Evolutionary conservation across 352 stramenopile species (phyloP).

Genomic region (Phytophthora citrophthora): DNA sequence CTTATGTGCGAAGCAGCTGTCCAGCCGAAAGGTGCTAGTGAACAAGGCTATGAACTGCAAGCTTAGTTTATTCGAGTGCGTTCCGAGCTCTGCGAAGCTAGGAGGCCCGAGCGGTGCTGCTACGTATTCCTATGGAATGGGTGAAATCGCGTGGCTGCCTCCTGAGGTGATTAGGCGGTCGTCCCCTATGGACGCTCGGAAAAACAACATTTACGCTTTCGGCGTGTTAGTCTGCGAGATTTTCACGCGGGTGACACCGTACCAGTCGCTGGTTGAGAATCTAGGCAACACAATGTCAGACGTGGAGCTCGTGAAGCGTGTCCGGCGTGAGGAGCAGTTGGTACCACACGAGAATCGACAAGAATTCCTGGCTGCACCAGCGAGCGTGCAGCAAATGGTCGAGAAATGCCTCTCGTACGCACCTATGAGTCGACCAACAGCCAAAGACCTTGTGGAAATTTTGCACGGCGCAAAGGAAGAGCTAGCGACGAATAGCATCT

Average conservation of each 20-base stretch:
- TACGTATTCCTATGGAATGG: conserved; percentile 49
- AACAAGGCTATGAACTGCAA: conserved; percentile 58
- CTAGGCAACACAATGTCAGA: conserved; percentile 64
- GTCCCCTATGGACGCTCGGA: conserved; percentile 50
- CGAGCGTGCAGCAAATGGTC: conserved; percentile 49
- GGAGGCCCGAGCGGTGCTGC: conserved; percentile 19
- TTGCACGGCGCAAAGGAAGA: conserved; percentile 50
- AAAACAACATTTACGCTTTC: conserved; percentile 73
- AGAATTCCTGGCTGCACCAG: conserved; percentile 47
- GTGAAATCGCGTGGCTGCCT: conserved; percentile 55
- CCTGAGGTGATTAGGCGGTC: conserved; percentile 61
- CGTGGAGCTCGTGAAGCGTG: conserved; percentile 48
- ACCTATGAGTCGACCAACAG: conserved; percentile 56
- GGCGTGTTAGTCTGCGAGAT: conserved; percentile 69
- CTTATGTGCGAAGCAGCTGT: conserved; percentile 54
- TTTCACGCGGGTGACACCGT: conserved; percentile 56
- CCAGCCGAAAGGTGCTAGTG: conserved; percentile 66
- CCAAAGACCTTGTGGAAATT: conserved; percentile 54
- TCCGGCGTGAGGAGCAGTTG: conserved; percentile 42
- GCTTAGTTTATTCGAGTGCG: conserved; percentile 64
- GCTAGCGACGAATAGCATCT: conserved; percentile 36
- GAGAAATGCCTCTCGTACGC: conserved; percentile 56
- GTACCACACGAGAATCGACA: conserved; percentile 51
- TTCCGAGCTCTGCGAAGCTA: conserved; percentile 45
- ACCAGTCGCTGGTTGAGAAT: conserved; percentile 50